phyloP scores from a whole-genome alignment of 1,139 yeast genomes.

The Eremothecium coryli region DNA sequence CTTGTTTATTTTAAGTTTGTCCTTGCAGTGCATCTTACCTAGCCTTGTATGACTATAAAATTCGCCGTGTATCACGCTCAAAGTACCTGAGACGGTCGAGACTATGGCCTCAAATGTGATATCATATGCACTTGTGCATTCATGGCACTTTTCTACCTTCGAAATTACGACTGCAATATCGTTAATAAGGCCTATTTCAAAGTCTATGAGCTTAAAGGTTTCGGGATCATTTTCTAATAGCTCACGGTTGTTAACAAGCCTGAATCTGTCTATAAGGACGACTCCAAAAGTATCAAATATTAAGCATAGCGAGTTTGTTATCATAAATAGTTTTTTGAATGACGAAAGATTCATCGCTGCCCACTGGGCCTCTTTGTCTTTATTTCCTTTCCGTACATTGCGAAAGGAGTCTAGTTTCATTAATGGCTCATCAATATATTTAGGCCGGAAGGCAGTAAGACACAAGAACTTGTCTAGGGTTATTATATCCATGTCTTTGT shows the following conservation, averaged over 20 bases:
- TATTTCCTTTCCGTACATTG: slow-evolving; percentile 4
- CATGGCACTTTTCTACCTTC: slow-evolving; percentile 9
- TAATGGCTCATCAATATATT: slow-evolving; percentile 18
- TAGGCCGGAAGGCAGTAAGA: slow-evolving; percentile 21
- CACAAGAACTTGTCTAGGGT: slow-evolving; percentile 17
- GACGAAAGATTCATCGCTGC: slow-evolving; percentile 13
- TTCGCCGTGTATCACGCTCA: slow-evolving; percentile 17
- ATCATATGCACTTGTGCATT: slow-evolving; percentile 9
- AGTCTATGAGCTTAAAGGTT: slow-evolving; percentile 15
- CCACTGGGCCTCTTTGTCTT: slow-evolving; percentile 8
- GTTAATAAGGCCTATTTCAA: slow-evolving; percentile 19
- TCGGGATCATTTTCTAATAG: slow-evolving; percentile 9
- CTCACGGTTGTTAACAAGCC: slow-evolving; percentile 10
- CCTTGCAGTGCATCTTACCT: slow-evolving; percentile 16
- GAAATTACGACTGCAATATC: slow-evolving; percentile 20
- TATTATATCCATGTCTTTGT: slow-evolving; percentile 21
- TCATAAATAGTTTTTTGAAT: slow-evolving; percentile 21
- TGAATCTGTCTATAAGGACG: slow-evolving; percentile 16
- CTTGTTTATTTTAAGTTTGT: slow-evolving; percentile 14
- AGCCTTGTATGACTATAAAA: slow-evolving; percentile 16
- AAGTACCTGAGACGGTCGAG: slow-evolving; percentile 18
- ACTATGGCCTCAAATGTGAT: slow-evolving; percentile 15
- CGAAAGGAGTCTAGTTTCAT: slow-evolving; percentile 15
- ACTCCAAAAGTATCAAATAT: slow-evolving; percentile 22
- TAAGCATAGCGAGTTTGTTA: slow-evolving; percentile 18